Base-by-base conservation (phyloP, 1,284 basidiomycete species). In the Microbotryum saponariae region DNA sequence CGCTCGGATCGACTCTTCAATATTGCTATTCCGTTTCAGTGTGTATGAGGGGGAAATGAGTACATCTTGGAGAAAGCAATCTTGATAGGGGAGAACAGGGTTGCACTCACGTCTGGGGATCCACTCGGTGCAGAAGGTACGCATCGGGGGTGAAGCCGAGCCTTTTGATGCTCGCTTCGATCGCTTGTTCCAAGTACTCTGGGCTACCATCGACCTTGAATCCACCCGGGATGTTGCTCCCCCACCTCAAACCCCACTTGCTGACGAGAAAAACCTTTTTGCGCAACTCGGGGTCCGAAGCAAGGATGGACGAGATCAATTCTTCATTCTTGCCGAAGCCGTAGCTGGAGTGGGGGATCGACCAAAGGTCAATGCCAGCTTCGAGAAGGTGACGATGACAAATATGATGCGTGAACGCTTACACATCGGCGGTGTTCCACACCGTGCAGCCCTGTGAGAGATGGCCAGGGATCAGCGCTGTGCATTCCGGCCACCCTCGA, bases 1-100 rank as follows among this genome's bases (percentile, higher is more conserved):
- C 3, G 77, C 76, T 56, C 74, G 68, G n/a, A 79, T 69, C 0
- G 78, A 76, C 51, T 78, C 73, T 62, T 80, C 79, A 58, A 80
- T 78, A 5, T 79, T 78, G 2, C 63, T 70, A 21, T 6, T 29
- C 2, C 10, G 20, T 8, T 31, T 31, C 31, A 31, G 9, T 31
- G 31, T 31, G 31, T 31, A 25, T 14, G 10, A 49, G 25, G n/a
- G 47, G 47, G 9, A 49, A 14, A 49, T 25, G 8, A 21, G 47
- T 31, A 31, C 31, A 10, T 31, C 9, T 2, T 8, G 31, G 7
- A 31, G 0, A 31, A 31, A 1, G 31, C 31, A 8, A 9, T 31
- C 1, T 31, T 31, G 31, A 14, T 18, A 5, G 14, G 0, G 20
- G 25, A 37, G 14, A 2, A 45, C 7, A 9, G 6, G 12, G 16